A percentile compares a stretch with the other conserved stretches of the same genome.
Conservation (phyloP, 352 stramenopile species). For the Phytophthora ohioensis region DNA sequence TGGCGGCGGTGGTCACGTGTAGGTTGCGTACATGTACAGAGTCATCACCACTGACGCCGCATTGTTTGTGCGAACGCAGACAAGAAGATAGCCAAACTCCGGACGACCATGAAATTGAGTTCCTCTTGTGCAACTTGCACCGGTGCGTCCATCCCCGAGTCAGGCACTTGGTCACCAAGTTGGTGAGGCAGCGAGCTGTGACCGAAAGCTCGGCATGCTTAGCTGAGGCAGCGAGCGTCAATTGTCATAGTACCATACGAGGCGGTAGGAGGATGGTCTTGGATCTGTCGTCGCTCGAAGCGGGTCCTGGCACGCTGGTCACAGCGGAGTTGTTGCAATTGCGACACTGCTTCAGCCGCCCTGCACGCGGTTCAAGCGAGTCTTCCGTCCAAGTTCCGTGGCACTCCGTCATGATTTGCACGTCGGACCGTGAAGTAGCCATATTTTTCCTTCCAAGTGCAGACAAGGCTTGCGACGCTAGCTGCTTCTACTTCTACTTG, state of each 20-base stretch:
- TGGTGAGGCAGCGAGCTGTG: constrained; percentile 1
- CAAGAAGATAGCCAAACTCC: neutral
- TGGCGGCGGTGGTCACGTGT: neutral
- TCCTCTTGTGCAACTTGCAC: neutral
- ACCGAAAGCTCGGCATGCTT: neutral
- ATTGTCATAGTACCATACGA: neutral
- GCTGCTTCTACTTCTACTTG: neutral
- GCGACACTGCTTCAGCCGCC: no score
- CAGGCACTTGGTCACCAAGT: neutral
- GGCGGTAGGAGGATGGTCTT: constrained; percentile 4
- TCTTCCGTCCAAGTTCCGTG: neutral
- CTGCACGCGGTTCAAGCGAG: neutral
- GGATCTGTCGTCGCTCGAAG: constrained; percentile 1
- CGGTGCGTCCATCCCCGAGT: neutral
- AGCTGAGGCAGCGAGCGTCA: neutral
- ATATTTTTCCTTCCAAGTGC: constrained; percentile 1
- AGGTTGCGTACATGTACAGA: neutral
- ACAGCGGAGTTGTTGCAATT: neutral
- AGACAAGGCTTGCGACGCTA: constrained; percentile 6
- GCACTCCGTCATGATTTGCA: constrained; percentile 21
- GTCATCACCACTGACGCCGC: neutral
- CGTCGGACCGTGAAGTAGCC: constrained; percentile 16
- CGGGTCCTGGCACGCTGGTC: constrained; percentile 1
- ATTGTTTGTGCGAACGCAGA: neutral
- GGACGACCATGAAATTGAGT: no score